A percentile compares a stretch with the other conserved stretches of the same genome.
These are phyloP conservation scores for Auriscalpium orientale DNA, from an alignment of 768 basidiomycete genomes.

Conservation along the genomic window DNA sequence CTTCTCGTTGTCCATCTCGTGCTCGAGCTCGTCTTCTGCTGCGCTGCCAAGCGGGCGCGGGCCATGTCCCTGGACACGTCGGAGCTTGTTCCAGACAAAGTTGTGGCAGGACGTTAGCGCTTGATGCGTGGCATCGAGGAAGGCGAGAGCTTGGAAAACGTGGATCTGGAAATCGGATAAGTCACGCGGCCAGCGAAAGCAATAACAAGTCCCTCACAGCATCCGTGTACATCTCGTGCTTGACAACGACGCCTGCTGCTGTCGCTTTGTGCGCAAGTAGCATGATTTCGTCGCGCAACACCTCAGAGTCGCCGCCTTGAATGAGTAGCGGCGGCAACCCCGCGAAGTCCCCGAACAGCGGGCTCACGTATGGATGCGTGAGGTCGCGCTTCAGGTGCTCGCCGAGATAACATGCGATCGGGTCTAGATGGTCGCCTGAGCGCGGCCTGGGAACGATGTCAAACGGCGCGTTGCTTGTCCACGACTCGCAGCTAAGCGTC, in stretches of 20 bases:
- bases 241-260: conserved; percentile 75
- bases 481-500: conserved; percentile 97
- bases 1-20: conserved; percentile 63
- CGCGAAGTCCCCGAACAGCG: conserved; percentile 83
- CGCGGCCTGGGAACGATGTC: conserved; percentile 74
- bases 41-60: conserved; percentile 45
- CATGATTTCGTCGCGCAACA: conserved; percentile 89
- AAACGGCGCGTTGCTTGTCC: conserved; percentile 84
- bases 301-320: conserved; percentile 90
- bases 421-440: conserved; percentile 80
- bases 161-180: conserved; percentile 50
- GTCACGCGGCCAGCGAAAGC: neutral
- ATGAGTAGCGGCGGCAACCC: conserved; percentile 87
- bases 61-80: conserved; percentile 40
- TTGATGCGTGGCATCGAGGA: conserved; percentile 54
- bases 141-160: conserved; percentile 87
- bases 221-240: conserved; percentile 87
- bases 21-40: conserved; percentile 54
- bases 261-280: conserved; percentile 91
- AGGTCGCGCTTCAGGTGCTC: conserved; percentile 71
- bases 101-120: conserved; percentile 65
- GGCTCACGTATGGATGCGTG: conserved; percentile 95
- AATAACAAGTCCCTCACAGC: conserved; percentile 44
- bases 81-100: conserved; percentile 58
- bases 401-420: conserved; percentile 90